Conservation (phyloP, 257 asterid species). For the Nicotiana paniculata region DNA sequence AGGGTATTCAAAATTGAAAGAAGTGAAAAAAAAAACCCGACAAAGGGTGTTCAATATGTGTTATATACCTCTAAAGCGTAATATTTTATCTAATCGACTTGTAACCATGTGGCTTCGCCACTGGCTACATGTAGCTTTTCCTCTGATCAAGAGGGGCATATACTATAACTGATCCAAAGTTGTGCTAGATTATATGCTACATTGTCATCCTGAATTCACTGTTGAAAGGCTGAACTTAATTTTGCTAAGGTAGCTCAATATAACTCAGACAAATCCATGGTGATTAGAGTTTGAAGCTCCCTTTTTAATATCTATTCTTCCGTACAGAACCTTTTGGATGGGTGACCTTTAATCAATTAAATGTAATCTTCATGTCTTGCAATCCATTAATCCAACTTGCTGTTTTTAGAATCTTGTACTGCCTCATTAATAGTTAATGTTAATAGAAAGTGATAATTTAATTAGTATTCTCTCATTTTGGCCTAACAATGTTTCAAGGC, state of each 20-base stretch:
- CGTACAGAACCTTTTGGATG: background rate
- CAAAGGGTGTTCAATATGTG: too few relatives aligned
- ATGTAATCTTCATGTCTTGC: background rate
- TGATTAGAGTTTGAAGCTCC: background rate
- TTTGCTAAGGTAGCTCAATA: background rate
- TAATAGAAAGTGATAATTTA: background rate
- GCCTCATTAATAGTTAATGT: background rate
- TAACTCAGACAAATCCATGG: background rate
- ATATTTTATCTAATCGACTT: too few relatives aligned
- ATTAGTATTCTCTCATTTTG: background rate
- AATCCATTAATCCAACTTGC: background rate
- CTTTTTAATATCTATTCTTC: background rate
- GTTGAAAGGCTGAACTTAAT: background rate
- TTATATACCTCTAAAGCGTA: too few relatives aligned
- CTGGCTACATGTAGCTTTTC: background rate
- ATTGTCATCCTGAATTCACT: background rate
- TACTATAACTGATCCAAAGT: background rate
- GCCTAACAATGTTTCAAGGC: background rate
- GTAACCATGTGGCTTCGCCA: too few relatives aligned
- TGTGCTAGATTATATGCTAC: too few relatives aligned
- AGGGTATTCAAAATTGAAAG: too few relatives aligned
- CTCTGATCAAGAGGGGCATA: background rate
- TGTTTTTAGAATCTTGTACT: background rate
- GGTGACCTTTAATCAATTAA: background rate
- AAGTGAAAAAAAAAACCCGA: too few relatives aligned